Conservation (phyloP, 352 stramenopile genomes). For the Globisporangium spinosum region DNA sequence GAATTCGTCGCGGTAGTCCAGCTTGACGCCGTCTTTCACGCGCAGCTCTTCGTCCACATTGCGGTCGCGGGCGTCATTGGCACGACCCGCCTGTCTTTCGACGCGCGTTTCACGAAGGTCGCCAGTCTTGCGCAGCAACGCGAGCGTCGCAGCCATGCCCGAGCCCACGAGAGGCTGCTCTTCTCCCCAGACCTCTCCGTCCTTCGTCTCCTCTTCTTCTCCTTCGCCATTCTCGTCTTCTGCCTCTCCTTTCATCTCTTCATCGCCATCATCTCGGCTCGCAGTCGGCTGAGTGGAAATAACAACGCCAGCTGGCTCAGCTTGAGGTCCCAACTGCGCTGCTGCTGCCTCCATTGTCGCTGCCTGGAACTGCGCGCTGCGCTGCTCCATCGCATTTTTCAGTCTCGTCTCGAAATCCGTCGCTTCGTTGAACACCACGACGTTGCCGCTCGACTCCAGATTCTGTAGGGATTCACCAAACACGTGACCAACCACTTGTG, state of each 20-base stretch:
- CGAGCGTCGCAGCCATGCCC: conserved; percentile 91
- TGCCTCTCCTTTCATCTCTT: conserved; percentile 38
- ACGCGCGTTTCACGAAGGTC: conserved; percentile 87
- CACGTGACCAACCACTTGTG: conserved; percentile 24
- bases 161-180: conserved; percentile 80
- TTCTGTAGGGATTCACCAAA: conserved; percentile 45
- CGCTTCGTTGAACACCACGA: conserved; percentile 81
- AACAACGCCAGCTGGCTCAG: not conserved
- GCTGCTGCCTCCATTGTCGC: conserved; percentile 14
- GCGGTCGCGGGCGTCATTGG: conserved; percentile 94
- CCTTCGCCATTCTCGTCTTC: conserved; percentile 31
- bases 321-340: not conserved
- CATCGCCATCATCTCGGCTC: conserved; percentile 17
- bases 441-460: conserved; percentile 27
- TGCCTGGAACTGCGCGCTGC: conserved; percentile 48
- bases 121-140: conserved; percentile 90
- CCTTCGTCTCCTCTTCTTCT: conserved; percentile 44
- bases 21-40: conserved; percentile 81
- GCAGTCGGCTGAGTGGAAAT: not conserved
- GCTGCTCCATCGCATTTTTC: conserved; percentile 73
- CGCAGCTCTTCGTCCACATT: conserved; percentile 87
- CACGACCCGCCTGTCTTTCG: conserved; percentile 90
- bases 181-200: conserved; percentile 67
- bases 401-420: conserved; percentile 81
- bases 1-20: conserved; percentile 98